phyloP scores from a whole-genome alignment of 2,329 filamentous ascomycete genomes.

The Dothideomycetidae sp. region DNA sequence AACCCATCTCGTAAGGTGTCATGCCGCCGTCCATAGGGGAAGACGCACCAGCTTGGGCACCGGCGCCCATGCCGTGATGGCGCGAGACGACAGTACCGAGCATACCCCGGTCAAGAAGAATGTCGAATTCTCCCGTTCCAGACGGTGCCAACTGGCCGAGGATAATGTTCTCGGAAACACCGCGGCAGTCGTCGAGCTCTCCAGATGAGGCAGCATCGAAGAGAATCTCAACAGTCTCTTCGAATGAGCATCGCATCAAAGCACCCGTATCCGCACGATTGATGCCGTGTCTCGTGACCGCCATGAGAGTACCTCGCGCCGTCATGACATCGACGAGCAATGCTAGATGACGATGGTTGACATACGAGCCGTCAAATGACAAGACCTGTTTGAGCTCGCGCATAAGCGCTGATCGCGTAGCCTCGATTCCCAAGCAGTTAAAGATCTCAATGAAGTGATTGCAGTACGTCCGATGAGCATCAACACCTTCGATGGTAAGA shows the following conservation, averaged over 20 bases:
- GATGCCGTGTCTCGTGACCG: conserved; percentile 95
- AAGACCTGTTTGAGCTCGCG: conserved; percentile 83
- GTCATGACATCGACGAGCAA: conserved; percentile 97
- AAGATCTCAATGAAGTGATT: conserved; percentile 95
- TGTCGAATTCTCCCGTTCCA: conserved; percentile 91
- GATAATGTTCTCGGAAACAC: conserved; percentile 98
- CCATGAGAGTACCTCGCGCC: conserved; percentile 81
- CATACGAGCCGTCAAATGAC: conserved; percentile 97
- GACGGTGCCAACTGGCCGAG: conserved; percentile 92
- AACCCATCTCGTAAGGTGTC: conserved; percentile 75
- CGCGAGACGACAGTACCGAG: conserved; percentile 86
- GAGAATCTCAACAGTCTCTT: conserved; percentile 96
- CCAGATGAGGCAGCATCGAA: conserved; percentile 88
- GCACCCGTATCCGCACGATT: conserved; percentile 96
- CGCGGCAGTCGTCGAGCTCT: conserved; percentile 92
- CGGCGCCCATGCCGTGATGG: conserved; percentile 36
- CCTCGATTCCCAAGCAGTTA: conserved; percentile 91
- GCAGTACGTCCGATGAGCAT: conserved; percentile 72
- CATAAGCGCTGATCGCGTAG: conserved; percentile 71
- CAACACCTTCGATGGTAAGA: conserved; percentile 74
- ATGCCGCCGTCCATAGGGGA: conserved; percentile 59
- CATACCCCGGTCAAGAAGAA: conserved; percentile 88
- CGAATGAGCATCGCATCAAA: conserved; percentile 97
- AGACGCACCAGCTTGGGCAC: conserved; percentile 65
- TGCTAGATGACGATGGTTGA: conserved; percentile 95